phyloP scores from a whole-genome alignment of 2,329 filamentous ascomycete species.

The Penicillium sp. region DNA sequence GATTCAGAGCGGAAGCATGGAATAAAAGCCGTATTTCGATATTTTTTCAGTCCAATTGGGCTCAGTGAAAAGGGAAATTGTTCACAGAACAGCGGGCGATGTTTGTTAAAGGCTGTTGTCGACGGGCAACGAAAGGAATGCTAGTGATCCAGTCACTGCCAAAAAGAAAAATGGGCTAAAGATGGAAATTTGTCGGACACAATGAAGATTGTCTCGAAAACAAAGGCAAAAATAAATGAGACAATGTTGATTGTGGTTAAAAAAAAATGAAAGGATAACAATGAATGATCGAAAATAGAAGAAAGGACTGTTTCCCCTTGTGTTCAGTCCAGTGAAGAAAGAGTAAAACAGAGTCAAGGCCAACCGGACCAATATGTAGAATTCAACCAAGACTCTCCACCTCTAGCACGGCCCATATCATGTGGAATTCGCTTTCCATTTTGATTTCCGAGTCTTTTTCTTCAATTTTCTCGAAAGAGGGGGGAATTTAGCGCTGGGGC shows the following conservation, averaged over 20 bases:
- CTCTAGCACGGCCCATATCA: slow-evolving; percentile 4
- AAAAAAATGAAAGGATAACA: neutral
- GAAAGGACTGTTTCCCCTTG: slow-evolving; percentile 14
- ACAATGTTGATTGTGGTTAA: slow-evolving; percentile 3
- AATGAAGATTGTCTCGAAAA: slow-evolving; percentile 20
- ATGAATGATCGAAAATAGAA: slow-evolving; percentile 6
- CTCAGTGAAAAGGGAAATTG: slow-evolving; percentile 14
- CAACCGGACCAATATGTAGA: slow-evolving; percentile 14
- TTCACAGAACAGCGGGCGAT: slow-evolving; percentile 10
- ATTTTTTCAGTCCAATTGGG: slow-evolving; percentile 2
- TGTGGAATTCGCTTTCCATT: neutral
- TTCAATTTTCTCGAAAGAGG: neutral
- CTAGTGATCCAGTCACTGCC: slow-evolving; percentile 29
- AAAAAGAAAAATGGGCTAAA: slow-evolving; percentile 15
- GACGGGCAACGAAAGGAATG: slow-evolving; percentile 35
- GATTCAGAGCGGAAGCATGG: slow-evolving; percentile 4
- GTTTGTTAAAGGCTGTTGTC: slow-evolving; percentile 16
- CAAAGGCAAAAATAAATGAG: slow-evolving; percentile 5
- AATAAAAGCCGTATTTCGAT: neutral
- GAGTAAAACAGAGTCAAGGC: slow-evolving; percentile 2
- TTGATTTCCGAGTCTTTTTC: neutral
- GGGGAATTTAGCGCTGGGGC: slow-evolving; percentile 9
- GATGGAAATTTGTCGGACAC: slow-evolving; percentile 16
- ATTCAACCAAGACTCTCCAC: slow-evolving; percentile 16
- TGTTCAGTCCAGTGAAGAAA: slow-evolving; percentile 2